Percentiles rank a stretch among this genome's conserved stretches.
Conservation (phyloP, 441 rosid genomes). For the Flueggea neowawraea region DNA sequence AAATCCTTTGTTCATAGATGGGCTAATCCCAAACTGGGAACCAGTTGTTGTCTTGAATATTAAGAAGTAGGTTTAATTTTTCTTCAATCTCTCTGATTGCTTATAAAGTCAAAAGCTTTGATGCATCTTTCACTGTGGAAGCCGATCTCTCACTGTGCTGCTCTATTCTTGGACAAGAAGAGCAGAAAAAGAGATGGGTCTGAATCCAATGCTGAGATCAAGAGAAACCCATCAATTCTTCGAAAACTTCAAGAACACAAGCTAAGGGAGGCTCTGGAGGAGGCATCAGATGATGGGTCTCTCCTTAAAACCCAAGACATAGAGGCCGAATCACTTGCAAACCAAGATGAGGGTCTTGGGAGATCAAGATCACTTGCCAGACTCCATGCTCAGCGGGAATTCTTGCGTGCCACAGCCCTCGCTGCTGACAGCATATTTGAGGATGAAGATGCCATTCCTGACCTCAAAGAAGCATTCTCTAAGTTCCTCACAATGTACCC, state of each 20-base stretch:
- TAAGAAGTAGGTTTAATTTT: constrained; percentile 19
- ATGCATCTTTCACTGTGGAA: constrained; percentile 99
- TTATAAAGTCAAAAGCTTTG: constrained; percentile 25
- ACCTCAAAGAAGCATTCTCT: constrained; percentile 52
- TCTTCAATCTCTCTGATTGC: constrained; percentile 13
- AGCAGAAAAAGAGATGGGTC: constrained; percentile 76
- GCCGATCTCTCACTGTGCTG: constrained; percentile 95
- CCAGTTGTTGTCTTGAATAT: constrained; percentile 16
- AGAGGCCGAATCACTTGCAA: constrained; percentile 42
- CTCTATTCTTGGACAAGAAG: constrained; percentile 91
- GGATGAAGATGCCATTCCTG: constrained; percentile 69
- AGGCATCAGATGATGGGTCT: constrained; percentile 93
- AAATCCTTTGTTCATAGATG: constrained; percentile 30
- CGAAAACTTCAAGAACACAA: constrained; percentile 66
- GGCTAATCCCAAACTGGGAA: constrained; percentile 24
- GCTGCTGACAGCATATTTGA: constrained; percentile 70
- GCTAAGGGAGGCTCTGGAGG: constrained; percentile 91
- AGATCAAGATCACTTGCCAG: constrained; percentile 95
- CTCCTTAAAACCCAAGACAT: constrained; percentile 80
- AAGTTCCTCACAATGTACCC: constrained; percentile 94
- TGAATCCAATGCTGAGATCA: constrained; percentile 45
- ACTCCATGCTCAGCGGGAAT: constrained; percentile 88
- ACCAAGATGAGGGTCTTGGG: constrained; percentile 63
- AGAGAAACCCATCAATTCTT: constrained; percentile 48
- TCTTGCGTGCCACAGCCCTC: constrained; percentile 81